phyloP scores from a whole-genome alignment of 2,329 filamentous ascomycete genomes.

The Alternaria gansuensis region DNA sequence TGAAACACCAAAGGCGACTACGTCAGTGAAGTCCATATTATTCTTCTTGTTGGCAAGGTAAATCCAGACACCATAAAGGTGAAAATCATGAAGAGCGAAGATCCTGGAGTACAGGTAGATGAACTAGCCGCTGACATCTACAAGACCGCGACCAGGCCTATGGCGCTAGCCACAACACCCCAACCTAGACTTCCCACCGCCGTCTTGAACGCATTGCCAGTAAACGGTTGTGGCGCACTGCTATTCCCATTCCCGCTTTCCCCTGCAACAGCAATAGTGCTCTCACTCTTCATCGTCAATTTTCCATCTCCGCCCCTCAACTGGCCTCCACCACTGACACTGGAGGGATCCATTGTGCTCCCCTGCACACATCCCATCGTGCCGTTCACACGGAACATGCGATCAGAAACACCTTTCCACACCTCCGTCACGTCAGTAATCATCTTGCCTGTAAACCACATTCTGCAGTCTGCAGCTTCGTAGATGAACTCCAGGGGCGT shows the following conservation, averaged over 20 bases:
- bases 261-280: conserved; percentile 12
- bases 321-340: conserved; percentile 46
- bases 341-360: conserved; percentile 43
- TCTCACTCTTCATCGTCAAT: conserved; percentile 15
- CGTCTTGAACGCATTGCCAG: conserved; percentile 7
- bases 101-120: not conserved
- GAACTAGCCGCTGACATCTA: not conserved
- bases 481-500: conserved; percentile 55
- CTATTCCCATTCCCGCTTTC: not conserved
- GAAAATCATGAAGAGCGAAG: not conserved
- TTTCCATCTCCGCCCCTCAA: conserved; percentile 38
- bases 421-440: conserved; percentile 47
- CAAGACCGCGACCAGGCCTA: not conserved
- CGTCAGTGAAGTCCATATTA: not conserved
- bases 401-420: conserved; percentile 52
- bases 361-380: conserved; percentile 39
- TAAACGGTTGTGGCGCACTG: conserved; percentile 10
- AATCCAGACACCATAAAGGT: not conserved
- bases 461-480: conserved; percentile 54
- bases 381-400: conserved; percentile 45
- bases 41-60: conserved; percentile 12
- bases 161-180: not conserved
- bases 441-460: conserved; percentile 53
- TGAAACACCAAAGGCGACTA: conserved; percentile 6
- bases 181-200: not conserved